These are phyloP conservation scores for Brachypodium distachyon DNA, from an alignment of 202 grass and related monocot species.

Conservation along the genomic window DNA sequence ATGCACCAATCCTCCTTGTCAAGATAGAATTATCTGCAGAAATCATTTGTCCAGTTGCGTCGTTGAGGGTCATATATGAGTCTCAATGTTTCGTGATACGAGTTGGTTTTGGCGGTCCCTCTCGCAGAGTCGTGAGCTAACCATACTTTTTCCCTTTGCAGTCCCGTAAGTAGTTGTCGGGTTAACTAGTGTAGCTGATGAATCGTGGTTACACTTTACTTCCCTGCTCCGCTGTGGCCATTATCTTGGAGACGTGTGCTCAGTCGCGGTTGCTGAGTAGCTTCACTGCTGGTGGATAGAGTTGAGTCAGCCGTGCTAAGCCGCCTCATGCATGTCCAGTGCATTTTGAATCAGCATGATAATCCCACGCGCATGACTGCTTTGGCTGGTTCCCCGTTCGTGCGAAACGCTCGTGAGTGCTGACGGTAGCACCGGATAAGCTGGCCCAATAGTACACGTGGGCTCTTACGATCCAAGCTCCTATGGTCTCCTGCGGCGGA, in stretches of 20 bases:
- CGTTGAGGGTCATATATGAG: not conserved
- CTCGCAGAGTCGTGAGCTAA: not conserved
- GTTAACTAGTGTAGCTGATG: not conserved
- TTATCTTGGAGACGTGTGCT: not conserved
- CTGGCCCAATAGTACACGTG: not conserved
- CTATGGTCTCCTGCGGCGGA: not conserved
- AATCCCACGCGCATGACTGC: not conserved
- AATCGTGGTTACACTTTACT: not conserved
- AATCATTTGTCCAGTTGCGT: not conserved
- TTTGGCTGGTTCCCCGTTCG: not conserved
- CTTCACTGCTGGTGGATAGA: constrained; percentile 32
- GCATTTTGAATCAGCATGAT: not conserved
- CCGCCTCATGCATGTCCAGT: not conserved
- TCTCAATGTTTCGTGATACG: not conserved
- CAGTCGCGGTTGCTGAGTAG: not conserved
- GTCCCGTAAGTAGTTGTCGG: not conserved
- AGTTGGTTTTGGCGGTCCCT: not conserved
- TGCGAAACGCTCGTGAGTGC: not conserved
- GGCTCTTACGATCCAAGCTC: not conserved
- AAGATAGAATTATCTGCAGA: not conserved
- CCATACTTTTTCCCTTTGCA: not conserved
- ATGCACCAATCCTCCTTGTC: not conserved
- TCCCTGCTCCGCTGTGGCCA: too few relatives aligned
- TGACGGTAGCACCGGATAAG: not conserved
- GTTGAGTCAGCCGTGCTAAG: not conserved